Percentiles rank a stretch among this genome's conserved stretches.
Conservation (phyloP, 257 asterid species). For the Fraxinus americana region DNA sequence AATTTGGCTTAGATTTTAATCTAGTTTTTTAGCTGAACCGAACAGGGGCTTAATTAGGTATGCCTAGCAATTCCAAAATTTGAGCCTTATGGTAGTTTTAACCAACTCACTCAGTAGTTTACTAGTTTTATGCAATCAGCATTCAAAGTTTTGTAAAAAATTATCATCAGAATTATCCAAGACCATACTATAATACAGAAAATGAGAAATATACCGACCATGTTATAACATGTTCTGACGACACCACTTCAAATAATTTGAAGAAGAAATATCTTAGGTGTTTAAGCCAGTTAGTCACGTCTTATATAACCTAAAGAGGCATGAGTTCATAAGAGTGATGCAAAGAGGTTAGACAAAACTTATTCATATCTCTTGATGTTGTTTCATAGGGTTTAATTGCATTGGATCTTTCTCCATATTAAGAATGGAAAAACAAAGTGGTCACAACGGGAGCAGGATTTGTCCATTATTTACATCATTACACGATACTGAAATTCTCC, state of each 20-base stretch:
- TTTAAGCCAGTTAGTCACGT: not conserved
- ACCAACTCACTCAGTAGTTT: not conserved
- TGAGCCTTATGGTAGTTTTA: not conserved
- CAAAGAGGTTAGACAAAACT: not conserved
- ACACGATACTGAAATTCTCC: not conserved
- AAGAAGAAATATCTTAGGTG: not conserved
- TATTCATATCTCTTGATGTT: not conserved
- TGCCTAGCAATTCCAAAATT: not conserved
- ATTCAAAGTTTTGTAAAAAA: not conserved
- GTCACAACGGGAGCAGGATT: not conserved
- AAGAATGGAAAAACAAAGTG: not conserved
- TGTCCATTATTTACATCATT: not conserved
- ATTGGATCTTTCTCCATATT: not conserved
- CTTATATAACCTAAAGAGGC: not conserved
- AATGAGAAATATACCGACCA: not conserved
- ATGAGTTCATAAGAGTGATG: not conserved
- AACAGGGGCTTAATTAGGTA: not conserved
- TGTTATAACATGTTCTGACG: not conserved
- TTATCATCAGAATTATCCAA: not conserved
- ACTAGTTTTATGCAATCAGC: not conserved
- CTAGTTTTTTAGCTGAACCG: too few species aligned
- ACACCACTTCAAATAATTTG: not conserved
- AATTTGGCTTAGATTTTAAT: too few species aligned
- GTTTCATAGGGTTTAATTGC: not conserved
- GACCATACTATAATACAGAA: not conserved